Conservation (phyloP, 768 basidiomycete genomes). For the Xerocomus brunneocitrinus region DNA sequence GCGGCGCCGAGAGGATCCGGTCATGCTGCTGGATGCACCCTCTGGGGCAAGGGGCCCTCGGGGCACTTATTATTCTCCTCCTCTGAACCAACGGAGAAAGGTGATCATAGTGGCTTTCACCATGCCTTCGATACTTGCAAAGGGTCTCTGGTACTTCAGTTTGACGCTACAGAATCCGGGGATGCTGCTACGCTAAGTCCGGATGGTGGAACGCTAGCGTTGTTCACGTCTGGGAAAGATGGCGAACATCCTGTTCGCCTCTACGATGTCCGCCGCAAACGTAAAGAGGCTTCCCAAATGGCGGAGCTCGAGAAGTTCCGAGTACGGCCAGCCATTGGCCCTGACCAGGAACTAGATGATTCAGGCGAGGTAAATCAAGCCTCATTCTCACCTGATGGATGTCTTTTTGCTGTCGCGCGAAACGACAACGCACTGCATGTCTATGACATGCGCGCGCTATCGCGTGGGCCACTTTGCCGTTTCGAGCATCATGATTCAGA, state of each 20-base stretch:
- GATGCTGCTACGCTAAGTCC: slow-evolving; percentile 47
- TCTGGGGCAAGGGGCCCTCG: slow-evolving; percentile 47
- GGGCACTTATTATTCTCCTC: slow-evolving; percentile 48
- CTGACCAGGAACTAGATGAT: slow-evolving; percentile 9
- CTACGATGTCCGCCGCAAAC: slow-evolving; percentile 45
- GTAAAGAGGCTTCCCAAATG: slow-evolving; percentile 23
- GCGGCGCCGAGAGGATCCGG: slow-evolving; percentile 13
- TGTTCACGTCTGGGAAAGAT: slow-evolving; percentile 29
- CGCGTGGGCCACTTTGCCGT: slow-evolving; percentile 41
- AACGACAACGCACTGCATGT: slow-evolving; percentile 56
- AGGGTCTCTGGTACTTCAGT: slow-evolving; percentile 23
- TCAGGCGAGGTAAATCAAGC: slow-evolving; percentile 46
- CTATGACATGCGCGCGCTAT: slow-evolving; percentile 57
- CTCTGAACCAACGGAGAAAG: slow-evolving; percentile 39
- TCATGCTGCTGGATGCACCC: slow-evolving; percentile 42
- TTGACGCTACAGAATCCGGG: slow-evolving; percentile 49
- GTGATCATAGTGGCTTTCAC: slow-evolving; percentile 40
- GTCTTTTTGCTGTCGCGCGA: slow-evolving; percentile 56
- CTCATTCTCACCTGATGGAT: slow-evolving; percentile 55
- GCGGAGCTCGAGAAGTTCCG: slow-evolving; percentile 36
- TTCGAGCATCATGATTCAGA: slow-evolving; percentile 45
- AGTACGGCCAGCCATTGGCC: background rate
- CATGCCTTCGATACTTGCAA: slow-evolving; percentile 43
- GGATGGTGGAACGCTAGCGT: slow-evolving; percentile 35
- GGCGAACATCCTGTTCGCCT: slow-evolving; percentile 39